Evolutionary conservation across 2,329 filamentous ascomycete genomes (phyloP).

Genomic region (Aspergillus intermedius): DNA sequence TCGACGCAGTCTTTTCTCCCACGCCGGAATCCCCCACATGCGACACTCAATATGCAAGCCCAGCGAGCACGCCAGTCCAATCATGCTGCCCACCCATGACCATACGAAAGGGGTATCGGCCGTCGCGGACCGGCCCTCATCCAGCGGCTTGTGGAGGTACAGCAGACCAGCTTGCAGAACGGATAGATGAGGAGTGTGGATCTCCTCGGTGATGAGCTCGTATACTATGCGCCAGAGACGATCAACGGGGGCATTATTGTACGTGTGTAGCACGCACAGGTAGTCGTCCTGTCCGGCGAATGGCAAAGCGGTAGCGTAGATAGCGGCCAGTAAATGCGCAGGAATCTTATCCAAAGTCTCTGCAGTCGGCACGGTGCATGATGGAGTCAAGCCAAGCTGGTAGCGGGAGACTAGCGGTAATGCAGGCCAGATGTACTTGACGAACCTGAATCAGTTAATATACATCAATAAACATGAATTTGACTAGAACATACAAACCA

Average conservation of each 20-base stretch:
- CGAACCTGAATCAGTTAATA: slow-evolving; percentile 13
- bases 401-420: slow-evolving; percentile 27
- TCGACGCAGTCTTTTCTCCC: slow-evolving; percentile 33
- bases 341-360: slow-evolving; percentile 16
- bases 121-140: slow-evolving; percentile 16
- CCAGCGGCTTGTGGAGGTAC: slow-evolving; percentile 23
- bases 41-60: slow-evolving; percentile 33
- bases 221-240: slow-evolving; percentile 26
- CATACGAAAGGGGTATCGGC: slow-evolving; percentile 31
- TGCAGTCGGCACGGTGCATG: slow-evolving; percentile 15
- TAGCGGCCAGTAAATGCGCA: slow-evolving; percentile 24
- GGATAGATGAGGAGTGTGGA: slow-evolving; percentile 25
- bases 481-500: slow-evolving; percentile 12
- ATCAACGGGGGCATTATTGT: slow-evolving; percentile 18
- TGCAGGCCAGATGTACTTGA: slow-evolving; percentile 25
- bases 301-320: slow-evolving; percentile 28
- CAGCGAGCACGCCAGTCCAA: slow-evolving; percentile 28
- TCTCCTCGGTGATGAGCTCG: slow-evolving; percentile 25
- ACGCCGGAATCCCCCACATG: slow-evolving; percentile 32
- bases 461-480: neutral
- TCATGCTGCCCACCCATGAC: slow-evolving; percentile 32
- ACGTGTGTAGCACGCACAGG: slow-evolving; percentile 22
- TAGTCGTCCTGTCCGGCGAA: slow-evolving; percentile 27
- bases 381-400: slow-evolving; percentile 18
- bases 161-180: slow-evolving; percentile 27